Conservation (phyloP, 164 flowering plant species). For the Vitis cinerea region DNA sequence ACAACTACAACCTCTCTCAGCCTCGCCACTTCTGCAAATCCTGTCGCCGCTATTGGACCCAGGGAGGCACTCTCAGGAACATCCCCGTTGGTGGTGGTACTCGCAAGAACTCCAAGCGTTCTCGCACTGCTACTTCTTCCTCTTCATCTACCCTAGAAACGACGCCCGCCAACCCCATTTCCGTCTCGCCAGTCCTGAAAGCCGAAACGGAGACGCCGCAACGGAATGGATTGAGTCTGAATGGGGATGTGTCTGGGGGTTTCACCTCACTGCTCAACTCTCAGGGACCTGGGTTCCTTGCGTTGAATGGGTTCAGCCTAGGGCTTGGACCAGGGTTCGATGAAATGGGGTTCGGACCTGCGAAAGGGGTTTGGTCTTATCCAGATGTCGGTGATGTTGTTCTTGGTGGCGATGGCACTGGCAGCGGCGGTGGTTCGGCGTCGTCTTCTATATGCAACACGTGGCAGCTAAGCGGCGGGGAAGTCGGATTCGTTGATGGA, state of each 20-base stretch:
- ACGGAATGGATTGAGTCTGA: conserved; percentile 7
- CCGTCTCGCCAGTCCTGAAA: conserved; percentile 1
- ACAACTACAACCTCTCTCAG: conserved; percentile 71
- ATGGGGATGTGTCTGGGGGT: conserved; percentile 14
- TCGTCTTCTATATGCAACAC: conserved; percentile 16
- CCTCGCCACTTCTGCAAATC: conserved; percentile 70
- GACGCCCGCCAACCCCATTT: conserved; percentile 1
- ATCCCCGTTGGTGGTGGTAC: conserved; percentile 65
- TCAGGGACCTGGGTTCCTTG: conserved; percentile 29
- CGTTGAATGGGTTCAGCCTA: conserved; percentile 32
- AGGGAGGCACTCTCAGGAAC: conserved; percentile 68
- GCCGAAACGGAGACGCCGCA: not conserved
- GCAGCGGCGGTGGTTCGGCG: conserved; percentile 5
- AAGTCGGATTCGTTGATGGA: conserved; percentile 25
- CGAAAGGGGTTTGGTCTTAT: conserved; percentile 15
- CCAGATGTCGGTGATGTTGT: conserved; percentile 20
- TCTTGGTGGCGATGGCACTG: conserved; percentile 5
- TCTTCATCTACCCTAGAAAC: not conserved
- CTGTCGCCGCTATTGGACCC: conserved; percentile 74
- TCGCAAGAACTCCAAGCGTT: conserved; percentile 50
- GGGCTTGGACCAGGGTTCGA: conserved; percentile 27
- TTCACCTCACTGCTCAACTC: conserved; percentile 31
- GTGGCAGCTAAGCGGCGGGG: conserved; percentile 28
- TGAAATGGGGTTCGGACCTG: conserved; percentile 27
- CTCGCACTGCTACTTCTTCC: conserved; percentile 21